Base-by-base conservation (phyloP, 129 eudicot species). In the Deinandra increscens region DNA sequence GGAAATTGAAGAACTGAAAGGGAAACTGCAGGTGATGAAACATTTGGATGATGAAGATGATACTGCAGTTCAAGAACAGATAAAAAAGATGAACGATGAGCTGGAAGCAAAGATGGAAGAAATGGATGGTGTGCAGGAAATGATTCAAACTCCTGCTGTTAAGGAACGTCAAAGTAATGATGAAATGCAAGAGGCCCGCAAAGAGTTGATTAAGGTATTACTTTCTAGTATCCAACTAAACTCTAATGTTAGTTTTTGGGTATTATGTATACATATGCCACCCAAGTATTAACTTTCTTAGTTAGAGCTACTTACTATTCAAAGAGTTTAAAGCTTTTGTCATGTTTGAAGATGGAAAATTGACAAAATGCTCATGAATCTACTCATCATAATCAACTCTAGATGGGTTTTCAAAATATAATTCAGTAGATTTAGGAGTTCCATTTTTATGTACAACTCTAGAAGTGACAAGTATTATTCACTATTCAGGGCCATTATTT, bases 1-100 rank as follows among this genome's bases (percentile, higher is more conserved):
- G 92, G 96, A 87, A 48, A 94, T 94, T 23, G 92, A 81, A 73
- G 99, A 94, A 63, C 81, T 94, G 6, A 94, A 87, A 80, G 97
- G 99, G 46, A 89, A 94, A 63, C 70, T 94, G 37, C 91, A 89
- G 70, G 97, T 94, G 59, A 82, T 90, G 97, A 85, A 85, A 71
- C 96, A 87, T 79, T 54, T 94, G 69, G 99, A 91, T 18, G 81
- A 84, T 59, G 86, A 90, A 26, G 95, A 89, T 71, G 98, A 92
- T 60, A 84, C 65, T 7, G 95, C 93, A 11, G 80, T 94, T 22
- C 86, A 90, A 75, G 76, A 81, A 39, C 85, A 85, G 78, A 81
- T 94, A 38, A 79, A 87, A 29, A 79, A 85, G 83, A 78, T 94
- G 95, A 76, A 77, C 18, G 83, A 74, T 55, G 90, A 85, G 42